A percentile compares a stretch with the other conserved stretches of the same genome.
phyloP scores from a whole-genome alignment of 164 flowering plant genomes.

The Liriodendron chinense region DNA sequence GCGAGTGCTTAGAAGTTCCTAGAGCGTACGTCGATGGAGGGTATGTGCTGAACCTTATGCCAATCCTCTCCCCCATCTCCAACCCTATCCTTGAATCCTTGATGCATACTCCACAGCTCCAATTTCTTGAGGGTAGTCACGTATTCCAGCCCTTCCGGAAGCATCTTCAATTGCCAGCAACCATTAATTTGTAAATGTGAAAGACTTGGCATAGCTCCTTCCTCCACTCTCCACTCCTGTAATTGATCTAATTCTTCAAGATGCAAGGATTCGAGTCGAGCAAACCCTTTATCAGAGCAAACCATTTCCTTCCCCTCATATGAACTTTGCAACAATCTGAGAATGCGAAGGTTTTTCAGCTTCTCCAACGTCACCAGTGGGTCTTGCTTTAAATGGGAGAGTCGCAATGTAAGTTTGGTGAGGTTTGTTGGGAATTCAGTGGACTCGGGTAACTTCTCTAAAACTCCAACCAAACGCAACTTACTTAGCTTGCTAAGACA shows the following conservation, averaged over 20 bases:
- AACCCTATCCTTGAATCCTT: neutral
- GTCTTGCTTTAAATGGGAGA: neutral
- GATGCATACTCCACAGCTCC: neutral
- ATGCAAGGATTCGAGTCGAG: neutral
- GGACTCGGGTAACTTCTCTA: neutral
- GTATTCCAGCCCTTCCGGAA: neutral
- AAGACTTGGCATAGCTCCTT: neutral
- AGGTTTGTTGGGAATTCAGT: neutral
- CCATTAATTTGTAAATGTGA: neutral
- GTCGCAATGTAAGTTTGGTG: neutral
- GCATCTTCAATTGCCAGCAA: neutral
- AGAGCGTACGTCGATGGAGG: too few species aligned
- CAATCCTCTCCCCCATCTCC: neutral
- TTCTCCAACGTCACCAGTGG: neutral
- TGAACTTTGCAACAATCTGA: neutral
- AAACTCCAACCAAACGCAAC: neutral
- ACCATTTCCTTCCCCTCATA: neutral
- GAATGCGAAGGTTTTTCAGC: neutral
- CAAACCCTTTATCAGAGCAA: neutral
- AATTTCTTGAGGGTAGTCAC: neutral
- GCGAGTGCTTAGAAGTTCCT: too few species aligned
- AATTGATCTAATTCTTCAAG: neutral
- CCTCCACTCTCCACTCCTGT: neutral
- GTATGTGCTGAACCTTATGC: too few species aligned
- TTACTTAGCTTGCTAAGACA: neutral